These are phyloP conservation scores for Oxyria digyna DNA, from an alignment of 148 eudicot species.

Conservation along the genomic window DNA sequence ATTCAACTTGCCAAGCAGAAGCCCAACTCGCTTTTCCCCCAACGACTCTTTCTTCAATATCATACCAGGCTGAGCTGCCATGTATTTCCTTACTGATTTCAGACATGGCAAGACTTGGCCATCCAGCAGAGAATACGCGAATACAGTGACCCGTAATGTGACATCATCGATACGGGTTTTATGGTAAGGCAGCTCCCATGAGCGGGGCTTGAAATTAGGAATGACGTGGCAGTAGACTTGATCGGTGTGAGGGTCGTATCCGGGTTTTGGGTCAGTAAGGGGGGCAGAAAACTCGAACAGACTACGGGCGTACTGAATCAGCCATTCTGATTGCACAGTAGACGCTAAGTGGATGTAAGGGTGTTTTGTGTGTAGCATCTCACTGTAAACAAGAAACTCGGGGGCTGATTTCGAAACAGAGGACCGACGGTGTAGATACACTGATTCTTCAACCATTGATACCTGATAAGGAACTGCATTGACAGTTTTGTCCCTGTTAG, in stretches of 20 bases:
- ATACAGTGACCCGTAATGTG: constrained; percentile 32
- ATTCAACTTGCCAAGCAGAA: constrained; percentile 47
- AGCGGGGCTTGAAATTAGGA: constrained; percentile 57
- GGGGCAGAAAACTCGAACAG: constrained; percentile 55
- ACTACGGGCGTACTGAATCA: constrained; percentile 48
- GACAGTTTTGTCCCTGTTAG: constrained; percentile 41
- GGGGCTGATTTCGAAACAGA: constrained; percentile 55
- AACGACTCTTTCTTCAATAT: constrained; percentile 60
- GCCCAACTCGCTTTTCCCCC: constrained; percentile 58
- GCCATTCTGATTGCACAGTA: constrained; percentile 65
- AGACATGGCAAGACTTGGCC: constrained; percentile 77
- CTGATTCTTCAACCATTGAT: constrained; percentile 40
- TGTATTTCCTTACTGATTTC: constrained; percentile 27
- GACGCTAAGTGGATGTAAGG: constrained; percentile 77
- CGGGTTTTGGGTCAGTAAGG: constrained; percentile 45
- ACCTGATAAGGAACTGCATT: constrained; percentile 60
- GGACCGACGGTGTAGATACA: constrained; percentile 66
- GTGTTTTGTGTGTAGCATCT: constrained; percentile 41
- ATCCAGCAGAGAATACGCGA: constrained; percentile 68
- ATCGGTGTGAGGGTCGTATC: constrained; percentile 46
- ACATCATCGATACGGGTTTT: constrained; percentile 44
- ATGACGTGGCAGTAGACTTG: constrained; percentile 42
- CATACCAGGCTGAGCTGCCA: constrained; percentile 48
- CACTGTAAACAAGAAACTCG: constrained; percentile 67
- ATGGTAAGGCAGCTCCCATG: constrained; percentile 57